phyloP scores from a whole-genome alignment of 176 grass and related monocot species.

The Aegilops umbellulata region DNA sequence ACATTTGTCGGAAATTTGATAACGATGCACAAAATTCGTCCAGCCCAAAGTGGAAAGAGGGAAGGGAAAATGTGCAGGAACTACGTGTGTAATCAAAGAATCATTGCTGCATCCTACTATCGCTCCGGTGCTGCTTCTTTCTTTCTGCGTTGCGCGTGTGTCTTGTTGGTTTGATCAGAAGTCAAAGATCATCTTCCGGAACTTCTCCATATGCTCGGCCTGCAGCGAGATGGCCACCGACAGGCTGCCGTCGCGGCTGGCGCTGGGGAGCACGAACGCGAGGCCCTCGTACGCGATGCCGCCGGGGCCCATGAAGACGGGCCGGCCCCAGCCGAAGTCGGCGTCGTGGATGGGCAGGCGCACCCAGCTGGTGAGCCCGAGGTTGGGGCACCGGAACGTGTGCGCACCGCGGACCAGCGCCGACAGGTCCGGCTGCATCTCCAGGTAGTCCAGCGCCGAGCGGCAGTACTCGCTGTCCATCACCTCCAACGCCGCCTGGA shows the following conservation, averaged over 20 bases:
- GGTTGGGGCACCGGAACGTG: constrained; percentile 92
- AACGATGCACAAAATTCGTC: constrained; percentile 32
- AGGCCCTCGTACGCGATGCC: constrained; percentile 88
- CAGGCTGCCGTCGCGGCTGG: constrained; percentile 72
- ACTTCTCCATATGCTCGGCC: constrained; percentile 86
- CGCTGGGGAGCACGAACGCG: constrained; percentile 83
- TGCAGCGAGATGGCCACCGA: constrained; percentile 92
- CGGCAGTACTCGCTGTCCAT: constrained; percentile 78
- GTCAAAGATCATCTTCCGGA: constrained; percentile 77
- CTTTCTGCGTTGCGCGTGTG: background rate
- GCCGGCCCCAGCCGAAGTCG: constrained; percentile 88
- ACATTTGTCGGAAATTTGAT: constrained; percentile 19
- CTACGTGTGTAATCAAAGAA: constrained; percentile 44
- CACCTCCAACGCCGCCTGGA: constrained; percentile 60
- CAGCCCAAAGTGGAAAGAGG: background rate
- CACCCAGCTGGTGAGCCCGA: constrained; percentile 93
- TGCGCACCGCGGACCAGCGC: constrained; percentile 80
- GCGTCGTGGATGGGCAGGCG: constrained; percentile 90
- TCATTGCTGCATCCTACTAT: constrained; percentile 35
- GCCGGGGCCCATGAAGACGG: constrained; percentile 93
- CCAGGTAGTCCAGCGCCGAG: constrained; percentile 86
- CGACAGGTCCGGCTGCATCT: constrained; percentile 78
- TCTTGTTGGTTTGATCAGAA: constrained; percentile 27
- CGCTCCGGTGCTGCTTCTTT: background rate
- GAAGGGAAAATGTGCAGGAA: constrained; percentile 23